Conservation (phyloP, 1,284 basidiomycete species). For the Malassezia sympodialis region DNA sequence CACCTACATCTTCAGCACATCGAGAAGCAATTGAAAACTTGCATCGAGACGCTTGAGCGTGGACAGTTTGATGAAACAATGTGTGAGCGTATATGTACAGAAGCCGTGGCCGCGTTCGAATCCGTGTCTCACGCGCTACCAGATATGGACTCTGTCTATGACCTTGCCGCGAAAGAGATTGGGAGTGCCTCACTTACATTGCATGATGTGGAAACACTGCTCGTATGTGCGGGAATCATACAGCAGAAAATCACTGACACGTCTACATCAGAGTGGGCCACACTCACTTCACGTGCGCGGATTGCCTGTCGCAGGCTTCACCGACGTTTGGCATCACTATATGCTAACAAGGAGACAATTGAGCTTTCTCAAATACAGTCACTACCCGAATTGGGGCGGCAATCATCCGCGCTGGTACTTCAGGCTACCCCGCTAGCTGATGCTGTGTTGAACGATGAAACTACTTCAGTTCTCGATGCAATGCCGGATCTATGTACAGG, state of each 20-base stretch:
- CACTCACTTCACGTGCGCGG: not conserved
- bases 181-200: constrained; percentile 38
- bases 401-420: constrained; percentile 32
- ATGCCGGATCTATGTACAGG: not conserved
- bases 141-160: constrained; percentile 56
- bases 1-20: constrained; percentile 75
- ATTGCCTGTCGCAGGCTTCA: constrained; percentile 24
- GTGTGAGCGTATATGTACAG: constrained; percentile 72
- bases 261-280: constrained; percentile 8
- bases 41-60: constrained; percentile 57
- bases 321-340: constrained; percentile 32
- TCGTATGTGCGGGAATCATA: constrained; percentile 33
- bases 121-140: constrained; percentile 36
- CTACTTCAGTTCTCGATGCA: not conserved
- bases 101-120: constrained; percentile 35
- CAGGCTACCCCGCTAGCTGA: constrained; percentile 28
- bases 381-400: constrained; percentile 31
- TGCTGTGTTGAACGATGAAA: constrained; percentile 6
- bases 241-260: constrained; percentile 31
- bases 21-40: constrained; percentile 68
- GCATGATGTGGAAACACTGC: constrained; percentile 44
- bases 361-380: constrained; percentile 28
- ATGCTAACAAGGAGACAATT: constrained; percentile 36
- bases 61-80: constrained; percentile 58
- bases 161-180: constrained; percentile 41